Base-by-base conservation (phyloP, 2,329 filamentous ascomycete genomes). In the Colletotrichum caudatum region DNA sequence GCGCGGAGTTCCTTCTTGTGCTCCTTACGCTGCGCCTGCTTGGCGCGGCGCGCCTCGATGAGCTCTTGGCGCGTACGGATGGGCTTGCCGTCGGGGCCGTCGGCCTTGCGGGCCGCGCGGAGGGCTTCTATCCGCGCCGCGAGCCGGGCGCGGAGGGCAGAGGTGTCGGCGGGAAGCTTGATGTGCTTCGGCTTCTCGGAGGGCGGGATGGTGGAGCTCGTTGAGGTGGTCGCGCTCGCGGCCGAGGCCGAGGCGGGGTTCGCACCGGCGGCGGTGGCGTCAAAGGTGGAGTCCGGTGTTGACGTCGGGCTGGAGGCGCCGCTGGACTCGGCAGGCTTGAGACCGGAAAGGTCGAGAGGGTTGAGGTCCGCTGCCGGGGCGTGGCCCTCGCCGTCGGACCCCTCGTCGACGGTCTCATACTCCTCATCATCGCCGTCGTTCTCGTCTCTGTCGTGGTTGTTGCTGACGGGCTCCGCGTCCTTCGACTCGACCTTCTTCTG, bases 51-150 rank as follows among this genome's bases (percentile, higher is more conserved):
- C 56, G 93, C 89, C 81, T 98, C 96, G 76, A 99, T 94, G 16
- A 99, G 88, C 79, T 98, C 95, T 82, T 97, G 93, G 73, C 96
- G 90, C 72, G 94, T 97, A 74, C 93, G 91, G 69, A 95, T 93
- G 20, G 93, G 91, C 77, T 92, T 92, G 72, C 94, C 94, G 76
- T 97, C 91, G 0, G 91, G 87, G 7, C 93, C 94, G 76, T 97
- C 94, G 7, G 95, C 95, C 81, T 97, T 97, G 71, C 96, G 91
- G 35, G 91, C 91, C 12, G 93, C 93, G 71, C 95, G 93, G 61
- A 98, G 89, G 57, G 92, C 92, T 76, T 96, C 93, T 66, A 99
- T 94, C 73, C 91, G 93, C 76, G 93, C 93, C 68, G 93, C 91
- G 62, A 99, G 86, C 56, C 95, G 92, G 69, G 92, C 90, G 77